Conservation (phyloP, 352 stramenopile species). For the Phytophthora melonis region DNA sequence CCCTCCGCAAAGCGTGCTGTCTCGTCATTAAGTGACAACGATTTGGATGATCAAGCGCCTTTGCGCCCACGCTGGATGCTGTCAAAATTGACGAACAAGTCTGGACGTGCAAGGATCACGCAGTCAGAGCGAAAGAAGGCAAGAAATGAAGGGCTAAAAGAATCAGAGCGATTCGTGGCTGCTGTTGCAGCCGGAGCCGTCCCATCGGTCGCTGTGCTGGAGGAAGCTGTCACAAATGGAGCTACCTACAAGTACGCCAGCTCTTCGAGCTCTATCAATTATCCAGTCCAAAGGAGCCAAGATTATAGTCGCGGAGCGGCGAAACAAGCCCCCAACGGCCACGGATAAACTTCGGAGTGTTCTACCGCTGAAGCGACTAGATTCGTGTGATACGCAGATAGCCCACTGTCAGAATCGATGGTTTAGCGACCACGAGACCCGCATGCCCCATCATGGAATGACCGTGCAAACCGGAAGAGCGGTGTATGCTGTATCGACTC, state of each 20-base stretch:
- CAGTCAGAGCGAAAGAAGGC: neutral
- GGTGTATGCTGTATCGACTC: neutral
- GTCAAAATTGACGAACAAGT: constrained; percentile 5
- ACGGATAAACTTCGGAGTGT: no score
- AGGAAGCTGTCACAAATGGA: no score
- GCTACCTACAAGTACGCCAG: no score
- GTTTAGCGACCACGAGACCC: constrained; percentile 10
- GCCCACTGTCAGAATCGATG: constrained; percentile 12
- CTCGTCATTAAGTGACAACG: neutral
- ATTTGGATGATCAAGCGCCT: neutral
- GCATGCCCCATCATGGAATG: neutral
- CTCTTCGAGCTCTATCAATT: no score
- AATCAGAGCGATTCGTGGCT: neutral
- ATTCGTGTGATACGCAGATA: constrained; percentile 3
- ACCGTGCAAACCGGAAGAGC: neutral
- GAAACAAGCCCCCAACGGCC: no score
- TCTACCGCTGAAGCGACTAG: neutral
- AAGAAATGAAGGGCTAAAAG: neutral
- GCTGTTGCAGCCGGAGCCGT: neutral
- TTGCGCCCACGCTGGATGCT: constrained; percentile 1
- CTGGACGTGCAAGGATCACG: neutral
- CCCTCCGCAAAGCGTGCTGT: neutral
- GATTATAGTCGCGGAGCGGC: no score
- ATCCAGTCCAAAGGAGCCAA: no score
- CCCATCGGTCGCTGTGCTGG: neutral